A percentile compares a stretch with the other conserved stretches of the same genome.
Evolutionary conservation across 129 eudicot species (phyloP).

Genomic region (Scalesia atractyloides): DNA sequence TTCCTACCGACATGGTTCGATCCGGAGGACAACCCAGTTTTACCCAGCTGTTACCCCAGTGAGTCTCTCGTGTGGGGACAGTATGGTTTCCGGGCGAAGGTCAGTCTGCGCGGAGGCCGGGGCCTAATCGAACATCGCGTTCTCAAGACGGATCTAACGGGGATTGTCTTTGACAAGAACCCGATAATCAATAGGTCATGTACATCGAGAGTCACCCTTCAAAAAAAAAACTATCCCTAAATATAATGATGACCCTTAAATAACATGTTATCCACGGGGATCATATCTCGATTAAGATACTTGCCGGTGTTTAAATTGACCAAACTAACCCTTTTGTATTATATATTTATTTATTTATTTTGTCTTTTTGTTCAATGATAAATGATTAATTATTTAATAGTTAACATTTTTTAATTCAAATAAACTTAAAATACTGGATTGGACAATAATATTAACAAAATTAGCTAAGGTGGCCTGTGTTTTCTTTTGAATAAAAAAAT

Average conservation of each 20-base stretch:
- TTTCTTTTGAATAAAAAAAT: background rate
- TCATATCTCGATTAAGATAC: constrained; percentile 26
- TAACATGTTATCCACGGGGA: constrained; percentile 24
- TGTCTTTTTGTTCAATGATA: constrained; percentile 12
- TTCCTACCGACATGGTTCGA: too few species aligned
- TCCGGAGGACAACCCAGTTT: too few species aligned
- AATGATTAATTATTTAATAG: background rate
- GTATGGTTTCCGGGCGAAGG: too few species aligned
- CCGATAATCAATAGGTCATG: too few species aligned
- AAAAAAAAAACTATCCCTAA: too few species aligned
- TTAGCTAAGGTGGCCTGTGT: constrained; percentile 12
- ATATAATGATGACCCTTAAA: background rate
- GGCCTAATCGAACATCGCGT: too few species aligned
- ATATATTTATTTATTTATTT: background rate
- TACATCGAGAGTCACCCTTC: too few species aligned
- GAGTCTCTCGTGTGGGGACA: too few species aligned
- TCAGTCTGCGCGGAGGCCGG: too few species aligned
- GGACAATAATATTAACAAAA: constrained; percentile 15
- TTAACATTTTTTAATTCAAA: background rate
- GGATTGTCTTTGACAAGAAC: too few species aligned
- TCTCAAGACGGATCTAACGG: too few species aligned
- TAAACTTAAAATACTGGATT: background rate
- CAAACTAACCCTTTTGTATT: background rate
- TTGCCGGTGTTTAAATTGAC: constrained; percentile 23
- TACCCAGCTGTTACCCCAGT: too few species aligned